A percentile compares a stretch with the other conserved stretches of the same genome.
phyloP scores from a whole-genome alignment of 2,329 filamentous ascomycete species.

The Aureobasidium sp. region DNA sequence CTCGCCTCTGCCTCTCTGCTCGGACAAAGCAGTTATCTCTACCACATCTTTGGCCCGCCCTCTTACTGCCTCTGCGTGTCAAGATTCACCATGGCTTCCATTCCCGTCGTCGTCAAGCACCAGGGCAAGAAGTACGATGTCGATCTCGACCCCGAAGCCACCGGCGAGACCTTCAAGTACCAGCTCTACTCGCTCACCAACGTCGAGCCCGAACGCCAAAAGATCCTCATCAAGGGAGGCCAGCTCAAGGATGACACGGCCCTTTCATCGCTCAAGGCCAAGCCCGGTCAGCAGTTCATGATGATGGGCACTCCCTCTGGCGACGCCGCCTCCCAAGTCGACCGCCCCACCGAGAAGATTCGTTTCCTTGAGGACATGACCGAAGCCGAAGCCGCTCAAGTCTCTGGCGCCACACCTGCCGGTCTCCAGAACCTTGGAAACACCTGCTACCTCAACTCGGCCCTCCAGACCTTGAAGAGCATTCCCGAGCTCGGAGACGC shows the following conservation, averaged over 20 bases:
- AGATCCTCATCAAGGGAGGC: conserved; percentile 87
- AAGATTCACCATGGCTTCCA: conserved; percentile 2
- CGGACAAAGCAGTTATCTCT: not conserved
- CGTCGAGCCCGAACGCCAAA: conserved; percentile 92
- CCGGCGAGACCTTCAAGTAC: conserved; percentile 88
- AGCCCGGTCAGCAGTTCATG: conserved; percentile 80
- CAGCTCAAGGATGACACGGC: conserved; percentile 93
- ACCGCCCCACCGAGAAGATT: conserved; percentile 65
- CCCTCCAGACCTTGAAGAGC: conserved; percentile 77
- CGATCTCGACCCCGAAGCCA: conserved; percentile 75
- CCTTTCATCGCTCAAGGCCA: conserved; percentile 73
- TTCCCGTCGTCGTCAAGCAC: conserved; percentile 80
- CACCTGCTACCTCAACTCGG: conserved; percentile 97
- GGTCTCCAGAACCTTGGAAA: conserved; percentile 90
- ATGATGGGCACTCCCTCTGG: conserved; percentile 88
- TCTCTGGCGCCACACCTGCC: conserved; percentile 75
- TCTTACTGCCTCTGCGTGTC: not conserved
- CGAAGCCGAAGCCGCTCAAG: conserved; percentile 77
- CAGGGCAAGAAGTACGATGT: conserved; percentile 92
- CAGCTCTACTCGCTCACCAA: conserved; percentile 92
- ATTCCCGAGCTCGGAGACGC: conserved; percentile 86
- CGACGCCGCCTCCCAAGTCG: conserved; percentile 50
- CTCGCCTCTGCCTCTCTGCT: not conserved
- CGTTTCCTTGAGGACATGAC: conserved; percentile 98
- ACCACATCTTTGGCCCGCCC: not conserved